phyloP scores from a whole-genome alignment of 805 yeast genomes.

The Saccharomycopsis guyanensis region DNA sequence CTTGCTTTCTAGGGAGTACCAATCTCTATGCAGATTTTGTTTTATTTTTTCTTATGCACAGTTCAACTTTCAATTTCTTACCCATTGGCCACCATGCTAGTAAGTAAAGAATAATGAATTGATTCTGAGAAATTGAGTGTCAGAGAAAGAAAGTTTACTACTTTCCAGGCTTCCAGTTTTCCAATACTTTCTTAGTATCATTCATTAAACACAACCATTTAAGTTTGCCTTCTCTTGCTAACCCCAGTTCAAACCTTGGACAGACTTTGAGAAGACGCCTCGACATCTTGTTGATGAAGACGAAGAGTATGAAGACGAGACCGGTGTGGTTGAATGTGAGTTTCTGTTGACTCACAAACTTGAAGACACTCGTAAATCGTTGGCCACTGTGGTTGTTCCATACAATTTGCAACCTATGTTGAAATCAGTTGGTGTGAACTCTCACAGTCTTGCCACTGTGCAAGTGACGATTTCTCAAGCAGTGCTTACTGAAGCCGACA shows the following conservation, averaged over 20 bases:
- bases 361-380: neutral
- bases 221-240: neutral
- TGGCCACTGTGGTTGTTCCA: conserved; percentile 4
- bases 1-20: too few species aligned
- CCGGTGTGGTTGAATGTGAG: neutral
- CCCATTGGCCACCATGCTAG: conserved; percentile 4
- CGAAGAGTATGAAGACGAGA: conserved; percentile 6
- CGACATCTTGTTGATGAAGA: conserved; percentile 15
- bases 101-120: too few species aligned
- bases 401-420: conserved; percentile 12
- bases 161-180: too few species aligned
- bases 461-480: neutral
- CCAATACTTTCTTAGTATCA: too few species aligned
- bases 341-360: too few species aligned
- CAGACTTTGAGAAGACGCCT: conserved; percentile 20
- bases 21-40: too few species aligned
- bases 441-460: conserved; percentile 8
- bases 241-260: conserved; percentile 21
- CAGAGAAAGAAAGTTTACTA: too few species aligned
- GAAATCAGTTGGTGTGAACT: neutral
- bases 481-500: neutral
- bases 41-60: too few species aligned
- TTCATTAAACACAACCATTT: too few species aligned
- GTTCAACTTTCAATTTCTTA: neutral
- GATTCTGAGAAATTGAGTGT: too few species aligned